Evolutionary conservation across 495 filamentous ascomycete species (phyloP).

Genomic region (Penicillium ucsense): DNA sequence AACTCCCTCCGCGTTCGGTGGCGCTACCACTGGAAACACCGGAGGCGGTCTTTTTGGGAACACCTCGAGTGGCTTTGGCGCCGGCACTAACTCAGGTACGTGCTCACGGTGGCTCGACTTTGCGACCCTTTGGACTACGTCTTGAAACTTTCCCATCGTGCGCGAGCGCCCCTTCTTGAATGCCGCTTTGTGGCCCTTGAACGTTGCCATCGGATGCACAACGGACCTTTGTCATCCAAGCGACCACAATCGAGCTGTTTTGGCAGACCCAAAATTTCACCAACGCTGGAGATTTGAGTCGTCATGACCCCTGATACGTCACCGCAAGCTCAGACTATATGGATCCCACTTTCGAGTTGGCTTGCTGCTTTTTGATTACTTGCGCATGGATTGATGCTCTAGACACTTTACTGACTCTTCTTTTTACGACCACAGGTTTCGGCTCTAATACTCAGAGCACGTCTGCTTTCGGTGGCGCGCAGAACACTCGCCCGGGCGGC

Average conservation of each 20-base stretch:
- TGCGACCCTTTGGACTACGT: constrained; percentile 13
- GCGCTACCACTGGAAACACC: constrained; percentile 19
- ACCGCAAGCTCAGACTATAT: background rate
- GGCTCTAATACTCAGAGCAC: constrained; percentile 25
- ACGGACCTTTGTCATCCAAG: too few relatives aligned
- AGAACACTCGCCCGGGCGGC: constrained; percentile 28
- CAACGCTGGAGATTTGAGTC: too few relatives aligned
- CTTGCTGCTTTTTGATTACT: constrained; percentile 12
- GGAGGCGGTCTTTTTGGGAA: constrained; percentile 37
- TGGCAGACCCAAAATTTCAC: too few relatives aligned
- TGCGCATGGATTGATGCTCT: background rate
- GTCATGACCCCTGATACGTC: too few relatives aligned
- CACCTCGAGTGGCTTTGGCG: constrained; percentile 44
- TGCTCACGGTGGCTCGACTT: constrained; percentile 25
- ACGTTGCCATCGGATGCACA: too few relatives aligned
- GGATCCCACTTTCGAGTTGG: constrained; percentile 6
- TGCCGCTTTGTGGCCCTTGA: background rate
- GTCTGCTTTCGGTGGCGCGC: constrained; percentile 26
- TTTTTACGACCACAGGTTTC: constrained; percentile 22
- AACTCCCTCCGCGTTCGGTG: constrained; percentile 30
- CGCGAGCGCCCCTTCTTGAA: too few relatives aligned
- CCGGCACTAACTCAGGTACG: constrained; percentile 51
- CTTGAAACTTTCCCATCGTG: too few relatives aligned
- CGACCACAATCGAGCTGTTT: too few relatives aligned
- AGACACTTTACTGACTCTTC: constrained; percentile 10